These are phyloP conservation scores for Cytospora schulzeri DNA, from an alignment of 2,329 filamentous ascomycete species.

Conservation along the genomic window DNA sequence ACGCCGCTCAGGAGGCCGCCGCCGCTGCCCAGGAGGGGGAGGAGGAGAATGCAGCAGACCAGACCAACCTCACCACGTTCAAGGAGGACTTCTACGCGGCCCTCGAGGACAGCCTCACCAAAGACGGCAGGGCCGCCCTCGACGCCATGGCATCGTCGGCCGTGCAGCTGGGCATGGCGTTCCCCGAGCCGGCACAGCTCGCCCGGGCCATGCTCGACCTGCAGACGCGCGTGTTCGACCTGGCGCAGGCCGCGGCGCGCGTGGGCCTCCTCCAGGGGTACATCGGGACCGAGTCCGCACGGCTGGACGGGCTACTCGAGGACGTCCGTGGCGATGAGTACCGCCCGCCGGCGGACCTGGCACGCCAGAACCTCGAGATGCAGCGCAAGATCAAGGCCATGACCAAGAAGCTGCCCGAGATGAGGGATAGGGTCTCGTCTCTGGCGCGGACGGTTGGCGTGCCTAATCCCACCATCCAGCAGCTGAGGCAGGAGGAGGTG, in stretches of 20 bases:
- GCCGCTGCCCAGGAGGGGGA: slow-evolving; percentile 39
- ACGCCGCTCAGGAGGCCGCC: slow-evolving; percentile 26
- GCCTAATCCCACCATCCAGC: slow-evolving; percentile 55
- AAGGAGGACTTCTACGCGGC: slow-evolving; percentile 51
- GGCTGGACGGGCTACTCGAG: slow-evolving; percentile 42
- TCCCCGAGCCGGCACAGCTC: slow-evolving; percentile 51
- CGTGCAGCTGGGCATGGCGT: slow-evolving; percentile 51
- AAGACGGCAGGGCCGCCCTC: slow-evolving; percentile 58
- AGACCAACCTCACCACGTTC: slow-evolving; percentile 31
- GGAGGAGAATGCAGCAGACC: slow-evolving; percentile 13
- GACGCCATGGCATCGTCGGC: slow-evolving; percentile 59
- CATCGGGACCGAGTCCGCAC: slow-evolving; percentile 53
- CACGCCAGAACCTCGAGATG: slow-evolving; percentile 73
- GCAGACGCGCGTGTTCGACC: slow-evolving; percentile 54
- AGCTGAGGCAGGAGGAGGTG: slow-evolving; percentile 60
- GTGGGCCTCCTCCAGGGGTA: slow-evolving; percentile 59
- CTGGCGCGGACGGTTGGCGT: slow-evolving; percentile 39
- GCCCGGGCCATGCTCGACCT: slow-evolving; percentile 57
- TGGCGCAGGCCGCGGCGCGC: slow-evolving; percentile 58
- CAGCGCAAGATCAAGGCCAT: slow-evolving; percentile 71
- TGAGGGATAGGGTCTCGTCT: slow-evolving; percentile 55
- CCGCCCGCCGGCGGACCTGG: slow-evolving; percentile 59
- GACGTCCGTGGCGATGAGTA: slow-evolving; percentile 51
- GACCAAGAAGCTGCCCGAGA: slow-evolving; percentile 67
- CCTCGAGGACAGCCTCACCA: slow-evolving; percentile 56